These are phyloP conservation scores for Aspergillus jensenii DNA, from an alignment of 2,329 filamentous ascomycete genomes.

Conservation along the genomic window DNA sequence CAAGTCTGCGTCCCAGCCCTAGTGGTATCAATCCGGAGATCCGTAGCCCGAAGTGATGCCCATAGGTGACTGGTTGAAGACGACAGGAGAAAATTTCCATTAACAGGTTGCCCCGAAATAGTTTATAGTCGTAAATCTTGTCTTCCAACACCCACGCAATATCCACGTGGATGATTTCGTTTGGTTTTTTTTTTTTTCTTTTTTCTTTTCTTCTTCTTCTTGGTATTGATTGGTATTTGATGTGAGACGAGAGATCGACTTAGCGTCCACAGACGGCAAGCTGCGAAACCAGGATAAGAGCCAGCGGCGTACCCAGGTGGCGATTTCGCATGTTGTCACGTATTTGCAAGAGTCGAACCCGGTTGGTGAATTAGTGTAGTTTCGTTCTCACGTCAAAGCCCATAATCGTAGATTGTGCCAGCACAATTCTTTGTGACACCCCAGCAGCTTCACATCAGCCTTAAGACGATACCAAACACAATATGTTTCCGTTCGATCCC, in stretches of 20 bases:
- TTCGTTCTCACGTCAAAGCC: neutral
- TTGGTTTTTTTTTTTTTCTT: neutral
- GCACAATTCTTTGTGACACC: neutral
- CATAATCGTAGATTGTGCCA: neutral
- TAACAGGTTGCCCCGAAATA: slow-evolving; percentile 37
- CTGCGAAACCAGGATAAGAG: slow-evolving; percentile 3
- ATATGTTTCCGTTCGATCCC: neutral
- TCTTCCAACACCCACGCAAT: slow-evolving; percentile 16
- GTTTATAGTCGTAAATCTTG: slow-evolving; percentile 22
- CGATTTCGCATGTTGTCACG: slow-evolving; percentile 18
- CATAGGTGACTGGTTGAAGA: slow-evolving; percentile 13
- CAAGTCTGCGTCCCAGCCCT: slow-evolving; percentile 3
- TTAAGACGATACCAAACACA: neutral
- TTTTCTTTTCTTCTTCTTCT: neutral
- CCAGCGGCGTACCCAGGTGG: neutral
- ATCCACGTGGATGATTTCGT: neutral
- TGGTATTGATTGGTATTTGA: neutral
- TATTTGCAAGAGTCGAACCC: slow-evolving; percentile 25
- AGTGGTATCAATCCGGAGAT: neutral
- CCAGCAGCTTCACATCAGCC: neutral
- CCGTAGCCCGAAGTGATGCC: slow-evolving; percentile 7
- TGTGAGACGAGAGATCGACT: slow-evolving; percentile 10
- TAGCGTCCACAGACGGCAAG: slow-evolving; percentile 2
- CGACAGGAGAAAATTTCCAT: slow-evolving; percentile 22
- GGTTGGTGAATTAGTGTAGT: slow-evolving; percentile 9